A percentile compares a stretch with the other conserved stretches of the same genome.
Conservation (phyloP, 176 grass and related monocot species). For the Avena insularis region DNA sequence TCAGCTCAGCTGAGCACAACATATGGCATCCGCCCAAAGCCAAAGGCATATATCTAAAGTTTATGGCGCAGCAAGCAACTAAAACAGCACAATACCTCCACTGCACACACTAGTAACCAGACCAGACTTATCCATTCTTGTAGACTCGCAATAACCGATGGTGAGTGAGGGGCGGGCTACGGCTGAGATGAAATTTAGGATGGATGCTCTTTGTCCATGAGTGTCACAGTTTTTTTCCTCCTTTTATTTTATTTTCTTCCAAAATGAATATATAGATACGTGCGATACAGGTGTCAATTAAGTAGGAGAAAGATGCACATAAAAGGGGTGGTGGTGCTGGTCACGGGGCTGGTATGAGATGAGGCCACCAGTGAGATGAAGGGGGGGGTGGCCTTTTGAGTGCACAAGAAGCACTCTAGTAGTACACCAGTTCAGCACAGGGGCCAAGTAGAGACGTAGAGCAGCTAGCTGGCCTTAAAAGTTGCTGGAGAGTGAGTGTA, state of each 20-base stretch:
- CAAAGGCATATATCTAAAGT: constrained; percentile 35
- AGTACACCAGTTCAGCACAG: not conserved
- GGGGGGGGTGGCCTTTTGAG: constrained; percentile 24
- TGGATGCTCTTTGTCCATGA: not conserved
- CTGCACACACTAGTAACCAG: constrained; percentile 14
- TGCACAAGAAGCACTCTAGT: constrained; percentile 24
- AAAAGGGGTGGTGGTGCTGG: constrained; percentile 15
- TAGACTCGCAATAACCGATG: not conserved
- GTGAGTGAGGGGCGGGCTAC: not conserved
- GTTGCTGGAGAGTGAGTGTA: constrained; percentile 20
- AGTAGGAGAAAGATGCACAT: constrained; percentile 23
- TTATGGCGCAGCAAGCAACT: constrained; percentile 26
- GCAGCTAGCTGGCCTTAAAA: constrained; percentile 19
- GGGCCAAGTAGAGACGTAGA: not conserved
- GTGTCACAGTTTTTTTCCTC: not conserved
- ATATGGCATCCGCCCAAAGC: not conserved
- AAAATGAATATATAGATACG: not conserved
- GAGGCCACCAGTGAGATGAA: constrained; percentile 40
- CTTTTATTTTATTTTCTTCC: not conserved
- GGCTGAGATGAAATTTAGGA: not conserved
- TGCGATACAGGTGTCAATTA: not conserved
- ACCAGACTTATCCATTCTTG: constrained; percentile 1
- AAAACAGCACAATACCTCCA: constrained; percentile 22
- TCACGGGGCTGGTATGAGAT: constrained; percentile 44
- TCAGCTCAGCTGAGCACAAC: not conserved